Conservation (phyloP, 2,329 filamentous ascomycete species). For the Pleochaeta shiraiana region DNA sequence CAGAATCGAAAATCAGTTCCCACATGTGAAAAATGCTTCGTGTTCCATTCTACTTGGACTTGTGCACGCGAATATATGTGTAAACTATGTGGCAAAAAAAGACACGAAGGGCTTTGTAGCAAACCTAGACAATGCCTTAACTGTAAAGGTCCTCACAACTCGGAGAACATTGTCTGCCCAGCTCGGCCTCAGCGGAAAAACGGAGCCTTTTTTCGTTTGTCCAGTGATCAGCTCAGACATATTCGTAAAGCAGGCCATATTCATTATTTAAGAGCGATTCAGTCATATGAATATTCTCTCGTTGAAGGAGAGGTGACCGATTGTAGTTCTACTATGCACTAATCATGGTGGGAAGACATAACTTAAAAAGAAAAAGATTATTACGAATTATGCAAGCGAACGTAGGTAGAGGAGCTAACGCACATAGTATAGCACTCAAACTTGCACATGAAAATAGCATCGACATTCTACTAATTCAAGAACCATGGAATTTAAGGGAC, state of each 20-base stretch:
- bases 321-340: not conserved
- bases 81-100: too few relatives aligned
- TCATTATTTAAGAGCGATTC: not conserved
- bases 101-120: too few relatives aligned
- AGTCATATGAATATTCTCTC: not conserved
- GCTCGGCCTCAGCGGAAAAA: not conserved
- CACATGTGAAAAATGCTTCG: not conserved
- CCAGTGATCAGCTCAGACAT: not conserved
- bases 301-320: not conserved
- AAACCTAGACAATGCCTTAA: not conserved
- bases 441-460: not conserved
- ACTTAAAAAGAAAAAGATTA: not conserved
- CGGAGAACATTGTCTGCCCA: not conserved
- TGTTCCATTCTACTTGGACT: not conserved
- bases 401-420: not conserved
- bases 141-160: not conserved
- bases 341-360: not conserved
- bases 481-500: not conserved
- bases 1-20: not conserved
- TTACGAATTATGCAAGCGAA: conserved; percentile 1
- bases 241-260: not conserved
- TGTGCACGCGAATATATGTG: too few relatives aligned
- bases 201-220: not conserved
- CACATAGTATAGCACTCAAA: not conserved
- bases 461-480: not conserved